Evolutionary conservation across 108 stramenopile genomes (phyloP), one percentile per base, ranked within the genome.

Genomic region (Schizochytrium sp.): DNA sequence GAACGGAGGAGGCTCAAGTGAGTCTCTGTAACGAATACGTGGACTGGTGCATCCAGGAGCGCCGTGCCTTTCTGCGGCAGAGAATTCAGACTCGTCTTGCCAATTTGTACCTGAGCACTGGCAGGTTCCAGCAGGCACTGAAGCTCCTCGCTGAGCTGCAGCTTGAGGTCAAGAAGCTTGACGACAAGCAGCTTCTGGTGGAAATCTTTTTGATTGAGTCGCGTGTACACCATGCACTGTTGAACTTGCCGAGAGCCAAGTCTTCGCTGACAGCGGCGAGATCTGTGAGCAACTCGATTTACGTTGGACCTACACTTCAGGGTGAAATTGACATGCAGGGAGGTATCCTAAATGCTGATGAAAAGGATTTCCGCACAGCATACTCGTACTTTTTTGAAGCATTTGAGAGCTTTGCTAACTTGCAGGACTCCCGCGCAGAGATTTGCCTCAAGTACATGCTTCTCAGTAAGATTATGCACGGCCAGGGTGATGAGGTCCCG

Each of bases 381-480:
- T 98, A 98, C 88, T 98, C 97, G 2, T 99, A 99, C 94, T 99
- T 99, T 95, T 93, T 99, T 89, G 99, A 99, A 91, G 97, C 97
- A 19, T 99, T 97, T 90, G 99, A 99, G 91, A 98, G 97, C 90
- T 95, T 96, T 50, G 97, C 97, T 90, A 95, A 96, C 89, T 91
- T 97, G 93, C 94, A 96, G 83, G 95, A 96, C 72, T 72, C 89
- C 12, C 94, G 92, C 15, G 92, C 93, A 89, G 96, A 96, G 8
- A 91, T 94, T 42, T 95, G 95, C 72, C 93, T 98, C 88, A 97
- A 97, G 94, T 99, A 99, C 94, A 99, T 99, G 99, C 96, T 98
- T 94, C 93, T 99, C 57, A 97, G 96, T 93, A 93, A 94, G 76
- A 96, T 99, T 83, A 90, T 99, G 72, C 95, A 97, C 89, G 94